Percentiles rank a stretch among this genome's conserved stretches.
phyloP scores from a whole-genome alignment of 257 asterid species.

The Scutellaria barbata region DNA sequence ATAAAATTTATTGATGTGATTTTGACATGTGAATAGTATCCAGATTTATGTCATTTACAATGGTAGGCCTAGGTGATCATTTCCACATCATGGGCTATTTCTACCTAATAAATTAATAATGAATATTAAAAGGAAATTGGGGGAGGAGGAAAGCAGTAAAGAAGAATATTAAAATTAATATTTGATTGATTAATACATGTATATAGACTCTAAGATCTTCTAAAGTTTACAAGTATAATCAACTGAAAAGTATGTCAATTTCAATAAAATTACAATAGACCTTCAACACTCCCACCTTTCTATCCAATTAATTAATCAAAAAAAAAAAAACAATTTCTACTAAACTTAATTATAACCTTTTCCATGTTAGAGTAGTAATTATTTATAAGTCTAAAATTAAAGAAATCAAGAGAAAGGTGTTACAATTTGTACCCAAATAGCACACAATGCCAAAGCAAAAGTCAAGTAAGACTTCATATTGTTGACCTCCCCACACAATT shows the following conservation, averaged over 20 bases:
- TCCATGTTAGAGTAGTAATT: conserved; percentile 23
- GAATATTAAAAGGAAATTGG: no score
- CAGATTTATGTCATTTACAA: no score
- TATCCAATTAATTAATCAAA: conserved; percentile 23
- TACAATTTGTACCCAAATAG: conserved; percentile 45
- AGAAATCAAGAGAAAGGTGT: conserved; percentile 36
- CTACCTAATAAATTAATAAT: no score
- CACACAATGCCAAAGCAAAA: conserved; percentile 53
- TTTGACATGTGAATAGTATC: no score
- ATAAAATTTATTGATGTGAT: no score
- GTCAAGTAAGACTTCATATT: conserved; percentile 45
- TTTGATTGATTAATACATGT: conserved; percentile 9
- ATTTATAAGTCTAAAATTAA: conserved; percentile 16
- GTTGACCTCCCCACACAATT: conserved; percentile 36
- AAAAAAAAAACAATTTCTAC: conserved; percentile 22
- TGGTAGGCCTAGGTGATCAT: no score
- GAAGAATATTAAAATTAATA: not conserved
- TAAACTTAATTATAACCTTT: conserved; percentile 31
- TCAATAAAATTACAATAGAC: conserved; percentile 36
- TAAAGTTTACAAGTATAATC: conserved; percentile 36
- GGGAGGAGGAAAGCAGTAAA: no score
- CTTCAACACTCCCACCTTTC: conserved; percentile 33
- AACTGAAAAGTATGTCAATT: conserved; percentile 32
- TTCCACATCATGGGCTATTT: no score
- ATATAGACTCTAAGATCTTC: conserved; percentile 18